Conservation (phyloP, 1,284 basidiomycete species). For the Boletus sp. region DNA sequence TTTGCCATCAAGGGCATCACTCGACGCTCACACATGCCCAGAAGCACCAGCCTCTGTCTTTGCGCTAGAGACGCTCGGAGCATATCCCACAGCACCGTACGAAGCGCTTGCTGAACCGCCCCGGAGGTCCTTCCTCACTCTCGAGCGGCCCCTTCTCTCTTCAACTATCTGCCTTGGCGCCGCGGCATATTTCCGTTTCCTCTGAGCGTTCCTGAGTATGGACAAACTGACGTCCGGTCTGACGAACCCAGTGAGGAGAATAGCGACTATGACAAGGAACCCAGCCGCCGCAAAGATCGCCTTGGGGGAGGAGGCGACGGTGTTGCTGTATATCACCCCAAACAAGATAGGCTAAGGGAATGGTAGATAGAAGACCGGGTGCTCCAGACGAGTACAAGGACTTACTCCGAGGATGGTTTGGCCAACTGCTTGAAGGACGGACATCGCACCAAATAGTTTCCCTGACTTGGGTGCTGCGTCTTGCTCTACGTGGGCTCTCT, state of each 20-base stretch:
- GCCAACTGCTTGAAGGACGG: slow-evolving; percentile 60
- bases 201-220: slow-evolving; percentile 8
- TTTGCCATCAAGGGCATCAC: neutral
- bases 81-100: slow-evolving; percentile 15
- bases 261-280: slow-evolving; percentile 44
- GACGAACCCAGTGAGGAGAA: slow-evolving; percentile 49
- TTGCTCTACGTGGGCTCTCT: slow-evolving; percentile 13
- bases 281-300: slow-evolving; percentile 61
- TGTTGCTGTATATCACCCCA: slow-evolving; percentile 61
- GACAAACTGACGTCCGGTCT: slow-evolving; percentile 37
- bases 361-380: slow-evolving; percentile 3
- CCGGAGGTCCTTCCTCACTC: slow-evolving; percentile 51
- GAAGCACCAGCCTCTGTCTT: slow-evolving; percentile 8
- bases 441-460: slow-evolving; percentile 63
- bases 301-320: slow-evolving; percentile 62
- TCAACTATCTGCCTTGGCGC: slow-evolving; percentile 19
- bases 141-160: slow-evolving; percentile 49
- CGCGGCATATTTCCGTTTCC: slow-evolving; percentile 3
- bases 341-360: slow-evolving; percentile 62
- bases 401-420: slow-evolving; percentile 67
- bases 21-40: slow-evolving; percentile 6
- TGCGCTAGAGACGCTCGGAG: slow-evolving; percentile 7
- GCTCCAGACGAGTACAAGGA: neutral
- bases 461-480: slow-evolving; percentile 41
- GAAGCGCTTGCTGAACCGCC: slow-evolving; percentile 27